phyloP scores from a whole-genome alignment of 495 filamentous ascomycete species.

The Tuber magnatum region DNA sequence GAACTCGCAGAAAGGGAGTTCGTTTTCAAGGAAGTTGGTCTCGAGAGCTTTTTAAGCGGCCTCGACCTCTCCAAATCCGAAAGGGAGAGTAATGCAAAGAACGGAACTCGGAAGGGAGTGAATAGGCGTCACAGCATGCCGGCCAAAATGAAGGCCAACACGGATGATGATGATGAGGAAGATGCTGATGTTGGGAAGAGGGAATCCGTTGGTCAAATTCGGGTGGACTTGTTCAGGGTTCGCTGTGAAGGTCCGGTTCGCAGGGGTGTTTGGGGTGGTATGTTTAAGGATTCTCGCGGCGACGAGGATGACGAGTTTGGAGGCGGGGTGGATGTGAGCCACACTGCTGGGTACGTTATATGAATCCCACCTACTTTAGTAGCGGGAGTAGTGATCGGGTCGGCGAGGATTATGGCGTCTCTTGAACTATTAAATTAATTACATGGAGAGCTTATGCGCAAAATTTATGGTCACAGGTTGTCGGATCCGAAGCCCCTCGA shows the following conservation, averaged over 20 bases:
- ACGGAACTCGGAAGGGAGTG: conserved; percentile 27
- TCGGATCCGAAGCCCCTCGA: conserved; percentile 95
- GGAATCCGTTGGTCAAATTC: conserved; percentile 95
- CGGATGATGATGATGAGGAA: conserved; percentile 68
- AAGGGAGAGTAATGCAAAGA: conserved; percentile 51
- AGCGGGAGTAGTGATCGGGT: conserved; percentile 20
- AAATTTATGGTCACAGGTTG: conserved; percentile 55
- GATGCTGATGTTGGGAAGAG: conserved; percentile 84
- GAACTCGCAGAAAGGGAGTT: conserved; percentile 97
- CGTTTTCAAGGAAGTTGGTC: conserved; percentile 90
- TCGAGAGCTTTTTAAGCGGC: conserved; percentile 93
- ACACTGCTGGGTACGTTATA: conserved; percentile 60
- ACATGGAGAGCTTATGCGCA: conserved; percentile 37
- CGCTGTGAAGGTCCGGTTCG: conserved; percentile 95
- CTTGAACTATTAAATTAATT: conserved; percentile 24
- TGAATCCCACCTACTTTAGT: conserved; percentile 33
- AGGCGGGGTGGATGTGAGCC: conserved; percentile 67
- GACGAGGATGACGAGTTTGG: conserved; percentile 59
- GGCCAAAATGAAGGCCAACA: conserved; percentile 48
- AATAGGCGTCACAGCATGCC: conserved; percentile 50
- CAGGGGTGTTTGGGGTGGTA: conserved; percentile 92
- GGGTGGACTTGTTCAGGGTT: conserved; percentile 92
- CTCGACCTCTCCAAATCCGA: conserved; percentile 89
- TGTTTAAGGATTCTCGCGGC: conserved; percentile 94
- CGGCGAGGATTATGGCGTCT: conserved; percentile 26